Percentiles rank a stretch among this genome's conserved stretches.
phyloP scores from a whole-genome alignment of 768 basidiomycete species.

The Paxillus ammoniavirescens region DNA sequence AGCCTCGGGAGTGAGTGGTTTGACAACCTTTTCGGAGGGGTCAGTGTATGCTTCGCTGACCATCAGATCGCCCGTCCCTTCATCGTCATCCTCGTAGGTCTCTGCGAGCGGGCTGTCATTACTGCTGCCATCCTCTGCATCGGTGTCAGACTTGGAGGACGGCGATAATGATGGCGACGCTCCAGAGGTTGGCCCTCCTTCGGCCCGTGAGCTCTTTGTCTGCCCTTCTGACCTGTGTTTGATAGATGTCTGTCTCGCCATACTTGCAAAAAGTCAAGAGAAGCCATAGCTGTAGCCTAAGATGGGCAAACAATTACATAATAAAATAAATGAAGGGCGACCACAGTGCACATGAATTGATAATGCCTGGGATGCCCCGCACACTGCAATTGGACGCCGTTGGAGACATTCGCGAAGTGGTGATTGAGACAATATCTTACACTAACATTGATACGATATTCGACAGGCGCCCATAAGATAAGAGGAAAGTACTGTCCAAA shows the following conservation, averaged over 20 bases:
- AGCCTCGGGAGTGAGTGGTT: conserved; percentile 73
- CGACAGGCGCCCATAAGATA: not conserved
- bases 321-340: too few species aligned
- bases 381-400: too few species aligned
- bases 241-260: conserved; percentile 6
- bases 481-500: not conserved
- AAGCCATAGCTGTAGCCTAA: too few species aligned
- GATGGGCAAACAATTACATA: too few species aligned
- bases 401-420: conserved; percentile 4
- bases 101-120: conserved; percentile 3
- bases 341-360: too few species aligned
- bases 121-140: not conserved
- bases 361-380: too few species aligned
- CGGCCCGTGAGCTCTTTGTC: not conserved
- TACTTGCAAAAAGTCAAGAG: not conserved
- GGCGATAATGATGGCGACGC: not conserved
- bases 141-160: not conserved
- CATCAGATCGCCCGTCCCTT: conserved; percentile 37
- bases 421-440: conserved; percentile 4
- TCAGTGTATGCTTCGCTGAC: conserved; percentile 59
- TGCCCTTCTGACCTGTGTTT: not conserved
- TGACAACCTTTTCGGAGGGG: conserved; percentile 52
- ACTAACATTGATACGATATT: not conserved
- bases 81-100: conserved; percentile 26
- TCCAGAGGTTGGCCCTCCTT: not conserved